These are phyloP conservation scores for Tuber calosporum DNA, from an alignment of 495 filamentous ascomycete species.

Conservation along the genomic window DNA sequence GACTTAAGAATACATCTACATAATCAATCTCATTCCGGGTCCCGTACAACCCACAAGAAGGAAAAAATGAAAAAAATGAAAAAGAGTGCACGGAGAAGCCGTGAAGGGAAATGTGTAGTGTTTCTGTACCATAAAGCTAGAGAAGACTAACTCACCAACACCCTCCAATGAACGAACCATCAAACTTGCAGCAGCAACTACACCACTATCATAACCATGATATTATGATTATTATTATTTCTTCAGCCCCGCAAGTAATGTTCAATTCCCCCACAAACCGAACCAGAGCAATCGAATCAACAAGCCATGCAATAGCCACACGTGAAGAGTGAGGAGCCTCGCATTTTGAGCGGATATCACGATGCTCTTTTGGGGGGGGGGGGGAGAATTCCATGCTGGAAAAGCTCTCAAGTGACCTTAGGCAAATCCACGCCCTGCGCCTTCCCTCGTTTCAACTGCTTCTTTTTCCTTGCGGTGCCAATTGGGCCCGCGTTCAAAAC, in stretches of 20 bases:
- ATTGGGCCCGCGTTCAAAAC: constrained; percentile 4
- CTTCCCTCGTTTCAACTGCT: constrained; percentile 20
- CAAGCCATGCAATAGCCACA: background rate
- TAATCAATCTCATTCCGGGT: background rate
- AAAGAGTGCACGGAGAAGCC: background rate
- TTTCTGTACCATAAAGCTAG: background rate
- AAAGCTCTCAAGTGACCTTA: background rate
- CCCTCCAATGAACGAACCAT: background rate
- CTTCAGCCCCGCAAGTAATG: background rate
- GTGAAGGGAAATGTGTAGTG: background rate
- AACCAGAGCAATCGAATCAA: constrained; percentile 1
- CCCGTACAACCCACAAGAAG: background rate
- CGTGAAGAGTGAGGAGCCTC: background rate
- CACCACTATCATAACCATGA: background rate
- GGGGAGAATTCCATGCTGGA: background rate
- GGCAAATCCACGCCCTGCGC: background rate
- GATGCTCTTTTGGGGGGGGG: background rate
- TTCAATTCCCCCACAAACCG: background rate
- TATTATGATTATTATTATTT: background rate
- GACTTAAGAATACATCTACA: background rate
- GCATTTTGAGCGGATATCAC: background rate
- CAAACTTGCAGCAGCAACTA: background rate
- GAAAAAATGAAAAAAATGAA: background rate
- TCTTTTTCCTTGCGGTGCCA: constrained; percentile 14
- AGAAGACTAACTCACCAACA: constrained; percentile 1